Percentiles rank a stretch among this genome's conserved stretches.
Evolutionary conservation across 1,284 basidiomycete genomes (phyloP).

Genomic region (Apiotrichum sp.): DNA sequence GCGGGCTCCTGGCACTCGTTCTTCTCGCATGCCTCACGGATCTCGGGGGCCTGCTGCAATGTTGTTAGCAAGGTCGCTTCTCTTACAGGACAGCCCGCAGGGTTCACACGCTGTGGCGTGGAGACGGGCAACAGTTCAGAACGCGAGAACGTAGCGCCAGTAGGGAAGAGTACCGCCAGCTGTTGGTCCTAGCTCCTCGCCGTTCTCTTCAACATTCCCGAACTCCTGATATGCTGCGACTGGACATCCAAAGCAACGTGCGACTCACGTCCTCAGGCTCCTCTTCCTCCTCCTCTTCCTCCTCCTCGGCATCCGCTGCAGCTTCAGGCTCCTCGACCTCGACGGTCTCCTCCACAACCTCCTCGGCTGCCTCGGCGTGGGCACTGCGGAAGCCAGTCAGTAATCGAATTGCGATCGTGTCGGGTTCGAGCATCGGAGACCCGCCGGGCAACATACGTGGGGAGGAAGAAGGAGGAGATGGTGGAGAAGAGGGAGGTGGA

Average conservation of each 20-base stretch:
- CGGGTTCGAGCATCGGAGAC: background rate
- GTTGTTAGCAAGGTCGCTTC: background rate
- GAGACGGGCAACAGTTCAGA: too few species aligned
- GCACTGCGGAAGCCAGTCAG: conserved; percentile 26
- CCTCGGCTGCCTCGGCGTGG: conserved; percentile 43
- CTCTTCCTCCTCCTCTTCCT: conserved; percentile 45
- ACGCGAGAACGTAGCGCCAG: too few species aligned
- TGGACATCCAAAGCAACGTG: too few species aligned
- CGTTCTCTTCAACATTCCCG: too few species aligned
- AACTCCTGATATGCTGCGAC: too few species aligned
- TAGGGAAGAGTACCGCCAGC: too few species aligned
- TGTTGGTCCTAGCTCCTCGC: too few species aligned
- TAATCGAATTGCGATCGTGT: background rate
- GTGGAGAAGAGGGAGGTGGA: conserved; percentile 32
- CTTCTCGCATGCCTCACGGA: conserved; percentile 70
- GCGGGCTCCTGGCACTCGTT: conserved; percentile 63
- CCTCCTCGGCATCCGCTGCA: conserved; percentile 42
- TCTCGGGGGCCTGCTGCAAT: conserved; percentile 56
- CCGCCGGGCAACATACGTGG: conserved; percentile 29
- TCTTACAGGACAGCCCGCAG: too few species aligned
- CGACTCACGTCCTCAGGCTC: conserved; percentile 72
- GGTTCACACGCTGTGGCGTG: too few species aligned
- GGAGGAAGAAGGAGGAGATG: conserved; percentile 34
- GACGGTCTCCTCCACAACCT: conserved; percentile 42
- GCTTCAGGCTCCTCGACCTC: conserved; percentile 42